These are phyloP conservation scores for Lobosporangium transversale DNA, from an alignment of 192 early-diverging fungal genomes.

Conservation along the genomic window DNA sequence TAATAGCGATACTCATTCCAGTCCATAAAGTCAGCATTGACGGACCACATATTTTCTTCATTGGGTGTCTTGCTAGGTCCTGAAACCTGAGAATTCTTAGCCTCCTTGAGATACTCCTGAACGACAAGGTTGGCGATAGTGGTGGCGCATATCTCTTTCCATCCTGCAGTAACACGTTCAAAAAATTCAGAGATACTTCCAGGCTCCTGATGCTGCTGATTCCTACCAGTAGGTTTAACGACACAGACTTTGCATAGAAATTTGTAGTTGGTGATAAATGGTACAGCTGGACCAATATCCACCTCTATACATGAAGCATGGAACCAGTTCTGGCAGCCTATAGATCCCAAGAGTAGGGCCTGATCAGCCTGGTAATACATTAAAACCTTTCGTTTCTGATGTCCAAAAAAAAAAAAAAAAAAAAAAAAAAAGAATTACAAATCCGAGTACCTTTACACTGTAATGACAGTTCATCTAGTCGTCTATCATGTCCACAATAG, in stretches of 20 bases:
- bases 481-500: constrained; percentile 73
- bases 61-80: constrained; percentile 48
- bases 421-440: no score
- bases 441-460: constrained; percentile 72
- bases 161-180: constrained; percentile 68
- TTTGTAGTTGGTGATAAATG: constrained; percentile 72
- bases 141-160: constrained; percentile 73
- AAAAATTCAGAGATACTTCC: constrained; percentile 51
- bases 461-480: constrained; percentile 61
- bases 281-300: constrained; percentile 54
- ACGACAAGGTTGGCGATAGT: constrained; percentile 71
- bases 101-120: constrained; percentile 54
- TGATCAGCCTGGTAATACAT: not conserved
- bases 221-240: constrained; percentile 37
- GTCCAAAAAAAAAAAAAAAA: no score
- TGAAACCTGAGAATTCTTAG: constrained; percentile 26
- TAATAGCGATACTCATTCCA: constrained; percentile 62
- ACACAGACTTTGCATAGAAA: constrained; percentile 64
- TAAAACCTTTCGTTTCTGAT: not conserved
- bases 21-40: constrained; percentile 35
- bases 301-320: constrained; percentile 64
- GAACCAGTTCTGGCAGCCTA: constrained; percentile 74
- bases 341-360: not conserved
- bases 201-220: constrained; percentile 26
- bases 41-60: constrained; percentile 50